phyloP scores from a whole-genome alignment of 2,329 filamentous ascomycete species.

The Chaetomiaceae sp. region DNA sequence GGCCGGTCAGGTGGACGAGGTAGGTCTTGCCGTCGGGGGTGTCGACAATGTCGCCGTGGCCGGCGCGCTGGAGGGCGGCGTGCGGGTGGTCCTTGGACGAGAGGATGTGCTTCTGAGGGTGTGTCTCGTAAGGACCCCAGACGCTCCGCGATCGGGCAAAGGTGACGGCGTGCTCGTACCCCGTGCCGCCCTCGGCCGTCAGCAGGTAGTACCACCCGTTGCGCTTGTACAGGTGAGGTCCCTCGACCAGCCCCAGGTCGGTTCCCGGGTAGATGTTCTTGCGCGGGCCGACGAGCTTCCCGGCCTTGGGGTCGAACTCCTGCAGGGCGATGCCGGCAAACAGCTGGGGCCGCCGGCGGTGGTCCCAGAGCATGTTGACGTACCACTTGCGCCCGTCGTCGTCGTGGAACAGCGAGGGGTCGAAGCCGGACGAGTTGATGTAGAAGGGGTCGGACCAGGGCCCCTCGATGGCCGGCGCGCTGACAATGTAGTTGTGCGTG shows the following conservation, averaged over 20 bases:
- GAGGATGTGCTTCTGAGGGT: slow-evolving; percentile 55
- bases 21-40: slow-evolving; percentile 50
- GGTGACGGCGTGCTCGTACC: slow-evolving; percentile 57
- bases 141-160: slow-evolving; percentile 49
- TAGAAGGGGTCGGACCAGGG: slow-evolving; percentile 60
- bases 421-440: slow-evolving; percentile 58
- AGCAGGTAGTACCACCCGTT: slow-evolving; percentile 57
- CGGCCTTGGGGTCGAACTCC: slow-evolving; percentile 48
- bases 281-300: slow-evolving; percentile 50
- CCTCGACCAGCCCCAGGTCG: slow-evolving; percentile 52
- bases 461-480: slow-evolving; percentile 47
- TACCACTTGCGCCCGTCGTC: slow-evolving; percentile 54
- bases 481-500: slow-evolving; percentile 60
- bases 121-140: slow-evolving; percentile 59
- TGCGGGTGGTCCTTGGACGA: slow-evolving; percentile 48
- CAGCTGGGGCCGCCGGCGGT: slow-evolving; percentile 42
- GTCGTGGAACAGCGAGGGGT: slow-evolving; percentile 57
- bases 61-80: slow-evolving; percentile 48
- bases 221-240: slow-evolving; percentile 55
- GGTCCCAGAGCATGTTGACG: slow-evolving; percentile 54
- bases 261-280: slow-evolving; percentile 55
- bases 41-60: slow-evolving; percentile 52
- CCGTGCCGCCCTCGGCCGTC: slow-evolving; percentile 58
- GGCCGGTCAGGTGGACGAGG: slow-evolving; percentile 49
- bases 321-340: slow-evolving; percentile 58